Evolutionary conservation across 2,329 filamentous ascomycete species (phyloP), one percentile per base, ranked within the genome.

Genomic region (Microthyrium microscopicum): DNA sequence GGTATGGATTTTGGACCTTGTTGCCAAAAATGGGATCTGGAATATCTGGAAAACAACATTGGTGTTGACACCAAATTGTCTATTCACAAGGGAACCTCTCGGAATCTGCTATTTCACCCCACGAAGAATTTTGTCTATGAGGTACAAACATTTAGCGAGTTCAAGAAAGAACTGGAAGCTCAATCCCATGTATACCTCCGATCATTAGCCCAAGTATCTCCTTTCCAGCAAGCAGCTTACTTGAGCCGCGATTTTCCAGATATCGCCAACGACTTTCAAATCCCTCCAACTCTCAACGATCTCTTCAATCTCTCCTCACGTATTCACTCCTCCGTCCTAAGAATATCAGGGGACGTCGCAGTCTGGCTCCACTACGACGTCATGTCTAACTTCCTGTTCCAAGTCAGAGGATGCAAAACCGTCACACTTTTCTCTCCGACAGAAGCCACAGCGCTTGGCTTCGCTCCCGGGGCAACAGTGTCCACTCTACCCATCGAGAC

Each of bases 361-460:
- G 80, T 93, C 70, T 93, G 85, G 84, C 62, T 92, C 20, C 82
- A 91, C 53, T 91, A 89, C 57, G 81, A 91, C 55, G 81, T 89
- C 12, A 84, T 91, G 67, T 80, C 82, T 31, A 93, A 92, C 46
- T 63, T 92, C 3, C 76, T 89, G 39, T 83, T 76, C 46, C 84
- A 93, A 49, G 66, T 92, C 33, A 57, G 60, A 24, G 83, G 84
- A 4, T 64, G 66, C 1, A 91, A 89, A 49, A 66, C 68, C 19
- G 62, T 91, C 37, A 54, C 82, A 4, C 62, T 93, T 2, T 93
- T 83, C 49, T 82, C 81, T 1, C 84, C 85, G 0, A 60, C 64
- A 2, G 82, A 92, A 46, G 72, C 89, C 13, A 61, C 62, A 15
- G 57, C 70, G 22, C 62, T 93, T 1, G 65, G 68, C 3, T 78